Evolutionary conservation across 2,329 filamentous ascomycete genomes (phyloP), one percentile per base, ranked within the genome.

Genomic region (Xylaria sp.): DNA sequence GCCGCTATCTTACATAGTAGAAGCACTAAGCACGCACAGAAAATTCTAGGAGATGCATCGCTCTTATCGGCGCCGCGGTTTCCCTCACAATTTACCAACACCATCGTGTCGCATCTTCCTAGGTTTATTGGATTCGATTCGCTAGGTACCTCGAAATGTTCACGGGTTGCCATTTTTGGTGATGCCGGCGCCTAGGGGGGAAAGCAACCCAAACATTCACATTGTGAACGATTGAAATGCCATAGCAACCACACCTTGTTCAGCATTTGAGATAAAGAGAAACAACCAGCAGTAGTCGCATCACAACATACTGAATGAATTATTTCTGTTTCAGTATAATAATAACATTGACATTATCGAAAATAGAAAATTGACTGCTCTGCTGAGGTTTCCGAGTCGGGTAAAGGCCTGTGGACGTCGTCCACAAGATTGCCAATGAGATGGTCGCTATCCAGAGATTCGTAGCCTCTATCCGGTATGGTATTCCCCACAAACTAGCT

Each of bases 81-180:
- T 36, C 11, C 34, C 6, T 36, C 34, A 17, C 39, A 42, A 42
- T 42, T 42, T 42, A 42, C 39, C 39, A 17, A 17, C 8, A 17
- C 12, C 6, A 11, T 36, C 34, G 34, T 24, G n/a, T 48, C 47
- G 47, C n/a, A 24, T 24, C 17, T 3, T 21, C 47, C 47, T 12
- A 6, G 34, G 9, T 42, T 39, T 48, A 24, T 57, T 32, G n/a
- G 24, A n/a, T 55, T 24, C 14, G n/a, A 24, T 42, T 9, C 24
- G 21, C 17, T 32, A 27, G 24, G 47, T 24, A 54, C 36, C n/a
- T 34, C n/a, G 53, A 53, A 27, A 9, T 58, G 19, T 50, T 27
- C 19, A 27, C 68, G 68, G 68, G 14, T 68, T 68, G 61, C 68
- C 61, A 27, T 30, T 68, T 65, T 61, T 11, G 57, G 59, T 42